phyloP scores from a whole-genome alignment of 2,329 filamentous ascomycete genomes.

The Cladophialophora carrionii region DNA sequence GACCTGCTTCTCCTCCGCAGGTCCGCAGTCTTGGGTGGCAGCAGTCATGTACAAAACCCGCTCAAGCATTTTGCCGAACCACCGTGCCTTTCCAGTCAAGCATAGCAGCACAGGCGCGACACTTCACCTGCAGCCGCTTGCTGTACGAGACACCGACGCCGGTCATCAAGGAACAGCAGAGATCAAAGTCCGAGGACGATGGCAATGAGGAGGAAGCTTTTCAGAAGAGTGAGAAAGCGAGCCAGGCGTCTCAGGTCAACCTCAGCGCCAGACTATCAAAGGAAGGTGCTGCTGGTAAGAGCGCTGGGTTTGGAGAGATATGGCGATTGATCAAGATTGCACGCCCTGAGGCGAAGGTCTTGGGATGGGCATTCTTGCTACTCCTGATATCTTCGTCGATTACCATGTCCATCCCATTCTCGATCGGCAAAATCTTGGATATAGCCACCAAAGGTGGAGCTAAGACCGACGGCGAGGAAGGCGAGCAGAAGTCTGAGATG shows the following conservation, averaged over 20 bases:
- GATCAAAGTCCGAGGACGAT: conserved; percentile 57
- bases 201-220: conserved; percentile 56
- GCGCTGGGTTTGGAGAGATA: conserved; percentile 73
- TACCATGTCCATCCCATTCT: conserved; percentile 95
- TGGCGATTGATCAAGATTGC: conserved; percentile 89
- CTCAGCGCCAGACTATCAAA: conserved; percentile 84
- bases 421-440: conserved; percentile 93
- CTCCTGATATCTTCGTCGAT: conserved; percentile 87
- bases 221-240: conserved; percentile 77
- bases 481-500: conserved; percentile 60
- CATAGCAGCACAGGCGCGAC: conserved; percentile 26
- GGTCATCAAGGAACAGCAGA: conserved; percentile 31
- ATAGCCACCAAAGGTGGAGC: conserved; percentile 74
- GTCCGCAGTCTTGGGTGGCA: background rate
- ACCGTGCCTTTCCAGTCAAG: conserved; percentile 1
- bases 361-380: conserved; percentile 78
- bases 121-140: conserved; percentile 28
- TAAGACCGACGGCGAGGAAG: conserved; percentile 32
- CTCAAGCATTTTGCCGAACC: background rate
- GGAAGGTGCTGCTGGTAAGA: conserved; percentile 63
- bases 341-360: conserved; percentile 76
- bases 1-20: background rate
- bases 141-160: conserved; percentile 34
- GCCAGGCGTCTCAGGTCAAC: conserved; percentile 85
- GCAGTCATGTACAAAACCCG: background rate